These are phyloP conservation scores for Achlya hypogyna DNA, from an alignment of 352 stramenopile species.

Conservation along the genomic window DNA sequence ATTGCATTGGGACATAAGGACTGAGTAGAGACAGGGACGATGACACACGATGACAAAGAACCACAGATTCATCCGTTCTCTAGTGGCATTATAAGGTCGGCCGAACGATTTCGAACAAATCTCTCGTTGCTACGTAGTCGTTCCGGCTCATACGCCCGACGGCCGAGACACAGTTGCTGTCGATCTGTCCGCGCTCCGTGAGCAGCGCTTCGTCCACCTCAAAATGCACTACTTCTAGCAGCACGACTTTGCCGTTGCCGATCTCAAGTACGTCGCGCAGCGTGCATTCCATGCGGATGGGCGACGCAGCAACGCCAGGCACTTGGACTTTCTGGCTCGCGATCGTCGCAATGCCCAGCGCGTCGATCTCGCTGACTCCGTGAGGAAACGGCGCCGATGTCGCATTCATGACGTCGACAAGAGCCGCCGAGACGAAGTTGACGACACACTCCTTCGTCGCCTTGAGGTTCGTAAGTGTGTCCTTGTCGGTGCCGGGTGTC, in stretches of 20 bases:
- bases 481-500: not conserved
- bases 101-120: not conserved
- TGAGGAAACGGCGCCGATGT: not conserved
- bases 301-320: not conserved
- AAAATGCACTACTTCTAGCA: constrained; percentile 9
- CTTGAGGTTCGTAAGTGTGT: constrained; percentile 2
- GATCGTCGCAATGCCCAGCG: not conserved
- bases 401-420: constrained; percentile 11
- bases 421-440: not conserved
- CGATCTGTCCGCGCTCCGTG: not conserved
- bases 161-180: not conserved
- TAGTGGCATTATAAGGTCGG: not conserved
- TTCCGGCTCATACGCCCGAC: not conserved
- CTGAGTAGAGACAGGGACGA: too few relatives aligned
- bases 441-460: constrained; percentile 9
- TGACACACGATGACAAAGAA: too few relatives aligned
- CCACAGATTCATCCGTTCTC: too few relatives aligned
- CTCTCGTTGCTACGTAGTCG: not conserved
- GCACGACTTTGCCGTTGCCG: constrained; percentile 13
- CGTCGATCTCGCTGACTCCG: constrained; percentile 11
- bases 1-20: too few relatives aligned
- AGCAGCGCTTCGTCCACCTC: not conserved
- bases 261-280: constrained; percentile 4
- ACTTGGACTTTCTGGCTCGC: not conserved
- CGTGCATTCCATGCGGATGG: constrained; percentile 12